A percentile compares a stretch with the other conserved stretches of the same genome.
These are phyloP conservation scores for Cyberlindnera nakhonratchasimensis DNA, from an alignment of 805 yeast genomes.

Conservation along the genomic window DNA sequence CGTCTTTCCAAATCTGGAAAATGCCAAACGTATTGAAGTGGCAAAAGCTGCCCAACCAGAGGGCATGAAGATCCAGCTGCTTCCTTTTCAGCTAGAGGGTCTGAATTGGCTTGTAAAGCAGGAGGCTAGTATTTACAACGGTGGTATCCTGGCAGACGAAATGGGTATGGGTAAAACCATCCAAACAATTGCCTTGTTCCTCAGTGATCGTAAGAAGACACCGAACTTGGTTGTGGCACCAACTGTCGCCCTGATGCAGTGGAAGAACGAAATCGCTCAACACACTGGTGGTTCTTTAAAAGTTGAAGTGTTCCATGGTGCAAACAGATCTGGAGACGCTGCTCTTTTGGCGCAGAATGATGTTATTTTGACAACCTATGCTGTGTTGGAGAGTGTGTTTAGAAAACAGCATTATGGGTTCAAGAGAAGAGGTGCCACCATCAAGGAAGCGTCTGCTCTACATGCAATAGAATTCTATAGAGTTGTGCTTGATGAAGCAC, in stretches of 20 bases:
- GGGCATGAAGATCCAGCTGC: constrained; percentile 65
- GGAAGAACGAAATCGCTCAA: constrained; percentile 88
- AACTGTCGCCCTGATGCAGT: constrained; percentile 97
- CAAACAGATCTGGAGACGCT: constrained; percentile 55
- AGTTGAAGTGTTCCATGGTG: constrained; percentile 81
- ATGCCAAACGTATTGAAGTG: constrained; percentile 43
- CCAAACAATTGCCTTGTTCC: constrained; percentile 86
- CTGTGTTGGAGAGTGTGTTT: constrained; percentile 83
- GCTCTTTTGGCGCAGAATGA: constrained; percentile 62
- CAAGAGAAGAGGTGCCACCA: constrained; percentile 62
- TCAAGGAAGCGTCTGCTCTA: constrained; percentile 71
- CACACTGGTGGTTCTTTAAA: constrained; percentile 73
- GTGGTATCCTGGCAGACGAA: constrained; percentile 96
- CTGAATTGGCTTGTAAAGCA: constrained; percentile 83
- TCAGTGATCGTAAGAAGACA: constrained; percentile 58
- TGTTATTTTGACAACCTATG: constrained; percentile 86
- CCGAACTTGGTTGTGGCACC: constrained; percentile 95
- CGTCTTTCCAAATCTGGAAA: constrained; percentile 63
- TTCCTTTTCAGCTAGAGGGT: constrained; percentile 95
- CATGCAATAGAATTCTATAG: constrained; percentile 78
- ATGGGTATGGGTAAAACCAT: constrained; percentile 99
- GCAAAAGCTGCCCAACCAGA: constrained; percentile 69
- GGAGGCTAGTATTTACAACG: constrained; percentile 73
- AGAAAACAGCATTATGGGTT: constrained; percentile 84
- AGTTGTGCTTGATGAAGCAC: constrained; percentile 94